A percentile compares a stretch with the other conserved stretches of the same genome.
phyloP scores from a whole-genome alignment of 1,284 basidiomycete genomes.

The Thelephora terrestris region DNA sequence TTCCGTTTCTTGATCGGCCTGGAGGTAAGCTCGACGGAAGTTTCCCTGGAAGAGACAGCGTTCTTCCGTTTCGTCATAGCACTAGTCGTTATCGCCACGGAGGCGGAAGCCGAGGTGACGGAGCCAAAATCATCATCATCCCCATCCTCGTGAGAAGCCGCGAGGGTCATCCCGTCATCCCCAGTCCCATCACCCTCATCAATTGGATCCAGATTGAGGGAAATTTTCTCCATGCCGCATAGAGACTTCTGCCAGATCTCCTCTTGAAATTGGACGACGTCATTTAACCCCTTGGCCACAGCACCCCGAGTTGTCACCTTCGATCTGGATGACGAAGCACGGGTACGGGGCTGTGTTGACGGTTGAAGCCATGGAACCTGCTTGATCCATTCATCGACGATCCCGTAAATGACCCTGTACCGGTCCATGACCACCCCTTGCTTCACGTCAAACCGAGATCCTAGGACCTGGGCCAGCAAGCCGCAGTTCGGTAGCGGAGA shows the following conservation, averaged over 20 bases:
- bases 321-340: conserved; percentile 26
- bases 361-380: conserved; percentile 58
- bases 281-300: conserved; percentile 54
- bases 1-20: conserved; percentile 30
- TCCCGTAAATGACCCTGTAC: conserved; percentile 53
- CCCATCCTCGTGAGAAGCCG: neutral
- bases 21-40: neutral
- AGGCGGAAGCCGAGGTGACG: neutral
- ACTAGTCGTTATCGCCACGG: neutral
- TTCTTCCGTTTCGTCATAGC: conserved; percentile 6
- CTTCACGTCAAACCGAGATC: conserved; percentile 35
- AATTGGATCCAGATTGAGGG: conserved; percentile 29
- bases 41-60: conserved; percentile 3
- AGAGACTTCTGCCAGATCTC: conserved; percentile 40
- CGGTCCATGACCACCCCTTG: conserved; percentile 51
- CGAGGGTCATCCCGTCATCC: conserved; percentile 10
- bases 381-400: conserved; percentile 47
- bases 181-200: conserved; percentile 23
- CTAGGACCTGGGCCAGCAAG: conserved; percentile 46
- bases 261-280: conserved; percentile 57
- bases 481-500: conserved; percentile 42
- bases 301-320: conserved; percentile 49
- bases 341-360: conserved; percentile 5
- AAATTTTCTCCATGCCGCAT: conserved; percentile 23
- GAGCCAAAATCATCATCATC: conserved; percentile 8